Percentiles rank a stretch among this genome's conserved stretches.
phyloP scores from a whole-genome alignment of 2,329 filamentous ascomycete species.

The Myriosclerotinia duriaeana region DNA sequence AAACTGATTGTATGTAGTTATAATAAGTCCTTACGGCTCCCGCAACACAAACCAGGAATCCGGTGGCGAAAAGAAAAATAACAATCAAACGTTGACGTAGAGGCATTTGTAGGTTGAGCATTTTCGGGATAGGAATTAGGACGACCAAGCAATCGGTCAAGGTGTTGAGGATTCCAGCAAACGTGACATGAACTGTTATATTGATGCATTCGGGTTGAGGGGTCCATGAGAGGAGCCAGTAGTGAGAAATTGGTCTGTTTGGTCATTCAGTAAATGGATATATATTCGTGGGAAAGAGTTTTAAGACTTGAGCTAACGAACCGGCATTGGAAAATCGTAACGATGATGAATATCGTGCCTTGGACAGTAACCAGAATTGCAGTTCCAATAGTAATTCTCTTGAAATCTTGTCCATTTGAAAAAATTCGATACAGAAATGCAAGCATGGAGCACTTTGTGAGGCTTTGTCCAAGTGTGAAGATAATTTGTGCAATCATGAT shows the following conservation, averaged over 20 bases:
- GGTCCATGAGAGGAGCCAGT: slow-evolving; percentile 41
- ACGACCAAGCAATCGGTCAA: slow-evolving; percentile 56
- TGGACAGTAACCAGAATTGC: slow-evolving; percentile 41
- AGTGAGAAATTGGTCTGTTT: slow-evolving; percentile 42
- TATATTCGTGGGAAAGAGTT: neutral
- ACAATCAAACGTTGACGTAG: slow-evolving; percentile 49
- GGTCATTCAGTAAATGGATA: neutral
- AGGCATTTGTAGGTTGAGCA: slow-evolving; percentile 48
- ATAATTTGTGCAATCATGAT: slow-evolving; percentile 43
- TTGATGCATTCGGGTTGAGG: slow-evolving; percentile 46
- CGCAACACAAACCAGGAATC: slow-evolving; percentile 46
- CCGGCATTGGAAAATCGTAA: slow-evolving; percentile 45
- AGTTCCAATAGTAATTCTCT: slow-evolving; percentile 35
- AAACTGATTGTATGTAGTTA: slow-evolving; percentile 36
- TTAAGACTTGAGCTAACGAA: slow-evolving; percentile 33
- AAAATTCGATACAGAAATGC: slow-evolving; percentile 41
- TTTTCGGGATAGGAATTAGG: slow-evolving; percentile 49
- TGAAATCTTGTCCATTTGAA: slow-evolving; percentile 38
- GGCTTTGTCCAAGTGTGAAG: slow-evolving; percentile 40
- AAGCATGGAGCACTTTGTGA: slow-evolving; percentile 44
- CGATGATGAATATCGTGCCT: slow-evolving; percentile 39
- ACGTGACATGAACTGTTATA: slow-evolving; percentile 51
- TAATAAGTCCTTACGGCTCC: slow-evolving; percentile 43
- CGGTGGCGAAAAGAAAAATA: slow-evolving; percentile 50
- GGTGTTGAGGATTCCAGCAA: slow-evolving; percentile 58